Base-by-base conservation (phyloP, 495 filamentous ascomycete species). In the Pyronema domesticum region DNA sequence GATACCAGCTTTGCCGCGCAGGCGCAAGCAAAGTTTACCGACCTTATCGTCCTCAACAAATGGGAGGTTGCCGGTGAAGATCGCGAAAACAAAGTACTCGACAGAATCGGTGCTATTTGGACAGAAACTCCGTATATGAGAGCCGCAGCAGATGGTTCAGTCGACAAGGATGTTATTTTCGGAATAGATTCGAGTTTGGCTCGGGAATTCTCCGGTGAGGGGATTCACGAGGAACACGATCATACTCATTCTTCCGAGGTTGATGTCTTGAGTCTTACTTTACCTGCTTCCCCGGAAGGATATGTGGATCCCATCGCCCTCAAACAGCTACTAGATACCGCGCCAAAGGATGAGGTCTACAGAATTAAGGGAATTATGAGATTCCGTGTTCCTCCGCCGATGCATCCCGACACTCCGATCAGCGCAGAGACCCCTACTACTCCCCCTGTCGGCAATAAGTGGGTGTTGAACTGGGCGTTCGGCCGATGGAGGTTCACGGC, bases 401-500 rank as follows among this genome's bases (percentile, higher is more conserved):
- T 51, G 2, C 51, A 53, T 15, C 51, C 51, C 8, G 51, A 53
- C 51, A 53, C 51, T 8, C 35, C 14, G 11, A 18, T 35, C 39
- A 13, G 4, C 34, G 19, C 10, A 9, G 55, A 62, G 11, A 58
- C 53, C 42, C 45, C 58, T 40, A 13, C 60, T 53, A 13, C 36
- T 55, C 9, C 39, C 51, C 35, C 48, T 34, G 18, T 23, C 6
- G 58, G 56, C 17, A 61, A 53, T 3, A 60, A 78, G 56, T 94
- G 88, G 64, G 93, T 95, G 46, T 73, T 98, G 44, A 98, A 98
- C 65, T 96, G 91, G 91, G 93, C 91, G 0, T 98, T 98, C 69
- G 89, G 87, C 6, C 75, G 91, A 14, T 95, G 91, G 91, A 94
- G 78, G 1, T 89, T 85, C 62, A 89, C 88, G 6, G 72, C 73